Percentiles rank a stretch among this genome's conserved stretches.
Conservation (phyloP, 257 asterid species). For the Solanum chmielewskii region DNA sequence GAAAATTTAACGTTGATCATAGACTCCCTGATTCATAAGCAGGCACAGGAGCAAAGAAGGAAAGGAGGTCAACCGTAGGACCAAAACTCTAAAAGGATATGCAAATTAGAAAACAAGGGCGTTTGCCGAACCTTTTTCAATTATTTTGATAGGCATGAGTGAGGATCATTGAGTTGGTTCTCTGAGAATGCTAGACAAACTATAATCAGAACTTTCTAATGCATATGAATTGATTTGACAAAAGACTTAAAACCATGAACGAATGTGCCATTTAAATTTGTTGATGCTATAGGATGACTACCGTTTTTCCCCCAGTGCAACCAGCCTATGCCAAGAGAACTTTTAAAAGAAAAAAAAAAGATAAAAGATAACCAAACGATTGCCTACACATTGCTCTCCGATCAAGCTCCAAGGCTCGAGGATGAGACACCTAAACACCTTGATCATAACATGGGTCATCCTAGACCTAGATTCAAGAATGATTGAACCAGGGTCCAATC, state of each 20-base stretch:
- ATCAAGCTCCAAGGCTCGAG: not conserved
- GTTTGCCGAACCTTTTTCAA: not conserved
- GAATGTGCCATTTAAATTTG: not conserved
- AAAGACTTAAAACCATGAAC: not conserved
- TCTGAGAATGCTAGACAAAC: not conserved
- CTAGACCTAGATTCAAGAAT: slow-evolving; percentile 21
- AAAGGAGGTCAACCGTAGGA: not conserved
- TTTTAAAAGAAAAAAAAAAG: not conserved
- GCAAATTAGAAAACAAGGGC: not conserved
- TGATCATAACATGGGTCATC: not conserved
- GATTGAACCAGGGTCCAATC: slow-evolving; percentile 75
- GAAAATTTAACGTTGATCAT: not conserved
- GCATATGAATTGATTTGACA: not conserved
- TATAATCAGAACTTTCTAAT: not conserved
- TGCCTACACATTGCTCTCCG: not conserved
- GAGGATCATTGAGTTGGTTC: not conserved
- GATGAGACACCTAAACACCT: not conserved
- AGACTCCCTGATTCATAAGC: not conserved
- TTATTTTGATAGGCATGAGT: not conserved
- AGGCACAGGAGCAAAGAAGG: not conserved
- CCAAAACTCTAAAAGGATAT: not conserved
- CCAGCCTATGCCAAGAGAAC: slow-evolving; percentile 20
- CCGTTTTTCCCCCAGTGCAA: slow-evolving; percentile 3
- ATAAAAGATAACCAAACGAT: not conserved
- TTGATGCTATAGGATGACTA: not conserved